These are phyloP conservation scores for Primulina tabacum DNA, from an alignment of 257 asterid species.

Conservation along the genomic window DNA sequence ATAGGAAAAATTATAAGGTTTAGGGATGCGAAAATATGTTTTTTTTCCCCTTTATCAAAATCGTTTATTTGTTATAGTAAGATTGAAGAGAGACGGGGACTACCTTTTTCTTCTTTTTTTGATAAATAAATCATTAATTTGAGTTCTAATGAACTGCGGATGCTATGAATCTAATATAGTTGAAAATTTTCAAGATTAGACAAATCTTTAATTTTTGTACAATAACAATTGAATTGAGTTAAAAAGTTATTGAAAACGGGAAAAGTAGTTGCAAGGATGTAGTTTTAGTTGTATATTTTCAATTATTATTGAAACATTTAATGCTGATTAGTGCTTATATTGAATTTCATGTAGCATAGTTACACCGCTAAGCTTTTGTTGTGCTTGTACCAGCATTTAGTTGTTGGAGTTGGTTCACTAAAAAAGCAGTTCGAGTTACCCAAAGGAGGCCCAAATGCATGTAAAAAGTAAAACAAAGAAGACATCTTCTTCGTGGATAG, in stretches of 20 bases:
- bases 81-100: background rate
- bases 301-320: conserved; percentile 4
- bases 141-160: background rate
- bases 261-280: background rate
- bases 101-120: too few relatives aligned
- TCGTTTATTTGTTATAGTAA: background rate
- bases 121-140: background rate
- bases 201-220: background rate
- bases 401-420: conserved; percentile 17
- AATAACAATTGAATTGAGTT: background rate
- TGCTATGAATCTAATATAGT: background rate
- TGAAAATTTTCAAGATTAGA: background rate
- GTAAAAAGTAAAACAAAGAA: background rate
- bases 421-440: conserved; percentile 9
- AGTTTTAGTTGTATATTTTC: conserved; percentile 19
- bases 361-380: background rate
- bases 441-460: background rate
- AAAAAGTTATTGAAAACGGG: conserved; percentile 5
- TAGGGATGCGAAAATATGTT: background rate
- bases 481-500: too few relatives aligned
- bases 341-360: conserved; percentile 12
- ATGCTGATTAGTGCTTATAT: conserved; percentile 16
- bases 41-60: background rate
- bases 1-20: background rate
- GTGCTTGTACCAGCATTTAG: conserved; percentile 1